Base-by-base conservation (phyloP, 441 rosid genomes). In the Gossypium laxum region DNA sequence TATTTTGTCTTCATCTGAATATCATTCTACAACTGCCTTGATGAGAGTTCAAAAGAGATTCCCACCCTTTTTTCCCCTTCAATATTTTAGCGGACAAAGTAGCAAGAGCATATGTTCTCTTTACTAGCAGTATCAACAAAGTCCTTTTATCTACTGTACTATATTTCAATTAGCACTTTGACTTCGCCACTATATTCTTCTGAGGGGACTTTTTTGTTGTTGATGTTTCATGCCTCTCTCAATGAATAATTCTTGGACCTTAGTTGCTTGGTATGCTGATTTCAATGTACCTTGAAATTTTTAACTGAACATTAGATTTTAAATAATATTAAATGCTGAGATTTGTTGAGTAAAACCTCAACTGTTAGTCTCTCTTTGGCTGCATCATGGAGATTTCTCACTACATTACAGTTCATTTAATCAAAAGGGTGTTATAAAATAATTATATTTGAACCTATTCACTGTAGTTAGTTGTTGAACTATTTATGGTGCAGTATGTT, bases 341-440 rank as follows among this genome's bases (percentile, higher is more conserved):
- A 22, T 18, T 68, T 68, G 28, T 52, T 18, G 19, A 10, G 72
- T 52, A 52, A 68, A 51, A 43, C n/a, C 63, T 69, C 14, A 32
- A 5, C 7, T 32, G 19, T 69, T 57, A 3, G 66, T 8, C 52
- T 57, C 12, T 14, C 43, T 22, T 56, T 22, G 21, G 54, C 56
- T 43, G 17, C 26, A 10, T 32, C 30, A 22, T 41, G 56, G 24
- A 43, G 43, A 43, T 57, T 58, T 32, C 56, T 15, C 4, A 14
- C 17, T 26, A 70, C 12, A 18, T 12, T 28, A n/a, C 1, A 48
- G 60, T 18, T 4, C 62, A 5, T 62, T 12, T 72, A 32, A 50
- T 19, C 2, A 18, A 32, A 50, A 24, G 34, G 22, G n/a, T 62
- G 28, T 18, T n/a, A 0, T 21, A 6, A 19, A 52, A 56, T 21